phyloP scores from a whole-genome alignment of 305 asterid genomes.

The Lippia alba region DNA sequence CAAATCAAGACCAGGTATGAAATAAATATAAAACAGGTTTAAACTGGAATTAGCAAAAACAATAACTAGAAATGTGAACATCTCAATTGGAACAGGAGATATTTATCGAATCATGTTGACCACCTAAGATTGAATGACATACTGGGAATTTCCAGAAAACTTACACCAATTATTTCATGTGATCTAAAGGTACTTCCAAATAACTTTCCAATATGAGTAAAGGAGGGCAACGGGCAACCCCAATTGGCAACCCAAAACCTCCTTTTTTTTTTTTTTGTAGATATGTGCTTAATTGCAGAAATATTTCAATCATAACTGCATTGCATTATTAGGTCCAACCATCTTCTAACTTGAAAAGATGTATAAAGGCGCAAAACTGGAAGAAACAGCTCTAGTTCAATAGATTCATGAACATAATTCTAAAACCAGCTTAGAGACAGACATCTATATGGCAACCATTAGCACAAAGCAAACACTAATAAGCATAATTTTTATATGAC shows the following conservation, averaged over 20 bases:
- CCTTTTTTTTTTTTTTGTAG: background rate
- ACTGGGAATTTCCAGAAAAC: slow-evolving; percentile 2
- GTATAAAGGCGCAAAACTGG: slow-evolving; percentile 22
- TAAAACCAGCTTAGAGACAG: background rate
- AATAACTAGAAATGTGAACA: slow-evolving; percentile 19
- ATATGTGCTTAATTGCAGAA: background rate
- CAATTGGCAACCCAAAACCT: slow-evolving; percentile 1
- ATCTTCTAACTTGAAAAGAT: background rate
- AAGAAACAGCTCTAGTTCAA: slow-evolving; percentile 13
- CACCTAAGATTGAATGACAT: slow-evolving; percentile 6
- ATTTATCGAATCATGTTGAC: background rate
- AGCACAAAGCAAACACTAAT: slow-evolving; percentile 15
- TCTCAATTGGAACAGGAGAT: slow-evolving; percentile 1
- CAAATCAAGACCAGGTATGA: slow-evolving; percentile 3
- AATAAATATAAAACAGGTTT: slow-evolving; percentile 3
- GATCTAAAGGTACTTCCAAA: slow-evolving; percentile 7
- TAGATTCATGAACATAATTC: slow-evolving; percentile 23
- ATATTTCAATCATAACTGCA: slow-evolving; percentile 3
- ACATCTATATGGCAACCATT: slow-evolving; percentile 17
- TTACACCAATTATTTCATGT: slow-evolving; percentile 21
- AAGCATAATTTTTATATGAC: slow-evolving; percentile 16
- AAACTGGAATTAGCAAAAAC: slow-evolving; percentile 9
- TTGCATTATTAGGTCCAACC: too few relatives aligned
- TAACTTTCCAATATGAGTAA: background rate
- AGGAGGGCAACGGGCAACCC: background rate